These are phyloP conservation scores for Fusarium sp. DNA, from an alignment of 2,329 filamentous ascomycete species.

Conservation along the genomic window DNA sequence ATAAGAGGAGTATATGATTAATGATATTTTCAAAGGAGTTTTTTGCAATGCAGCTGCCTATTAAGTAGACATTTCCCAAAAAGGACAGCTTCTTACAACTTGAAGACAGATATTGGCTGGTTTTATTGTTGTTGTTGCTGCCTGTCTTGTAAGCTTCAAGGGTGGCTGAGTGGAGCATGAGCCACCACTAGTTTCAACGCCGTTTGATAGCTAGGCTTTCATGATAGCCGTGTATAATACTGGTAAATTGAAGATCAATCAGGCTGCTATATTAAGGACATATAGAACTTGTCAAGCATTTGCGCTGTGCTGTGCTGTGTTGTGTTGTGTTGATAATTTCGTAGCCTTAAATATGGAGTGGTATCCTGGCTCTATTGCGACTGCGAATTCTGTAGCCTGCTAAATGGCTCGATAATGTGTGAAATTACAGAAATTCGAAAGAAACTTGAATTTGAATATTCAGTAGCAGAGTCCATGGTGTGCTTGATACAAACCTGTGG, in stretches of 20 bases:
- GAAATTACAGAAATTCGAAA: background rate
- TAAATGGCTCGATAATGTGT: background rate
- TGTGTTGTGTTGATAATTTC: background rate
- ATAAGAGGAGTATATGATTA: background rate
- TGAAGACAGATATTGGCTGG: slow-evolving; percentile 7
- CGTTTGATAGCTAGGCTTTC: slow-evolving; percentile 18
- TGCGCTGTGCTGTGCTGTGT: background rate
- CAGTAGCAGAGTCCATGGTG: background rate
- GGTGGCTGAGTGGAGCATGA: slow-evolving; percentile 9
- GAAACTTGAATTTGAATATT: background rate
- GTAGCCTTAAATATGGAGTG: background rate
- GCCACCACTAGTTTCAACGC: slow-evolving; percentile 35
- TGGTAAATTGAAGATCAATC: background rate
- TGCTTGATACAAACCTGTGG: background rate
- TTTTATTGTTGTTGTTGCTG: slow-evolving; percentile 26
- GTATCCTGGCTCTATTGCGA: background rate
- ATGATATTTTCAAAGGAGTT: background rate
- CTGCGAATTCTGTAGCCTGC: background rate
- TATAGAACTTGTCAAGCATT: background rate
- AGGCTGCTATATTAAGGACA: background rate
- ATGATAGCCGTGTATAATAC: background rate
- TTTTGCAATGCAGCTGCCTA: background rate
- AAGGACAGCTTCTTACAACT: slow-evolving; percentile 2
- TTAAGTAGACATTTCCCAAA: slow-evolving; percentile 4
- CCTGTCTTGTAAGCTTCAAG: slow-evolving; percentile 14